Base-by-base conservation (phyloP, 768 basidiomycete genomes). In the Leccinellum albellum region DNA sequence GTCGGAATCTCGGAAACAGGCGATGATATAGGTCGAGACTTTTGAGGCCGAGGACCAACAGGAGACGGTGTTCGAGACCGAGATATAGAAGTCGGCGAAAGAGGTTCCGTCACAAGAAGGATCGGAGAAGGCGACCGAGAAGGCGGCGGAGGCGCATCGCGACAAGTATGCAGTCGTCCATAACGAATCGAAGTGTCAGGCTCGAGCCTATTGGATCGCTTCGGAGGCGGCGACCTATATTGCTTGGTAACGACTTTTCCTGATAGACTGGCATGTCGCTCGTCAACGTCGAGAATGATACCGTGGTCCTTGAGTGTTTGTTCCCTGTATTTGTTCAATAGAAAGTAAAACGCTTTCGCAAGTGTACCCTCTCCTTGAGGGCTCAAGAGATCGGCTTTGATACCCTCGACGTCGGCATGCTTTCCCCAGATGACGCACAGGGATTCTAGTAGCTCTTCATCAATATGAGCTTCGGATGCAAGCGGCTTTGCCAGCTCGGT, bases 341-440 rank as follows among this genome's bases (percentile, higher is more conserved):
- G 80, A 67, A 88, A 92, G 68, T 94, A 96, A 71, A 94, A 94
- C 0, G 89, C 90, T 69, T 95, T 95, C 10, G 91, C 88, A 58
- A 91, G 81, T 9, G 83, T 82, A 13, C 88, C 89, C 51, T 82
- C 75, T 20, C 86, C 89, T 17, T 80, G 78, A 12, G 87, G 85
- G 28, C 86, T 82, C 60, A 89, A 81, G 6, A 92, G 76, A 64
- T 91, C 89, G 23, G 76, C 69, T 55, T 78, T 81, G 65, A 91
- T 88, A 26, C 67, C 69, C 15, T 82, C 78, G 14, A 75, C 57
- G 57, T 89, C 82, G 17, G 85, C 81, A 58, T 90, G 83, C 31
- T 85, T 85, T 6, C 87, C 88, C 89, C 90, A 94, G 66, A 96
- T 89, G 45, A 91, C 82, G 55, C 84, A 83, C 33, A 96, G 75